These are phyloP conservation scores for Zostera marina DNA, from an alignment of 116 monocot genomes.

Conservation along the genomic window DNA sequence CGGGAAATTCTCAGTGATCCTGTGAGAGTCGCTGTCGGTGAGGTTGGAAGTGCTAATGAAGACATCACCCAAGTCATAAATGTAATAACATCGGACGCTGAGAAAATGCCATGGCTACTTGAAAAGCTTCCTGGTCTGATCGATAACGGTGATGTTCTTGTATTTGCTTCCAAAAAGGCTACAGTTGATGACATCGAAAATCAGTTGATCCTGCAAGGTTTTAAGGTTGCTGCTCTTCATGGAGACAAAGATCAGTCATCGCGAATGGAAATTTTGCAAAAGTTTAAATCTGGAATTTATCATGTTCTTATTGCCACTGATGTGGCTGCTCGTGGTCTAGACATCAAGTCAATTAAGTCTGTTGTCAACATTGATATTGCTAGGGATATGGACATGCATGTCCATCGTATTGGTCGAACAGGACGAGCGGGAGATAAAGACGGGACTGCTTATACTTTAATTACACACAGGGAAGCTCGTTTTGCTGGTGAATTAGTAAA, in stretches of 20 bases:
- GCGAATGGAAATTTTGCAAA: slow-evolving; percentile 82
- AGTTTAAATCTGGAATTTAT: slow-evolving; percentile 80
- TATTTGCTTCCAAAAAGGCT: slow-evolving; percentile 90
- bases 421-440: slow-evolving; percentile 99
- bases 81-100: slow-evolving; percentile 79
- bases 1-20: slow-evolving; percentile 90
- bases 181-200: slow-evolving; percentile 87
- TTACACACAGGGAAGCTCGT: slow-evolving; percentile 86
- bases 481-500: slow-evolving; percentile 97
- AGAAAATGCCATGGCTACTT: slow-evolving; percentile 94
- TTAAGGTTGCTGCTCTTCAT: slow-evolving; percentile 85
- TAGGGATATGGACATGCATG: slow-evolving; percentile 99
- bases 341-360: slow-evolving; percentile 96
- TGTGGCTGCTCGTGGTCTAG: slow-evolving; percentile 98
- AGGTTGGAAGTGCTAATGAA: slow-evolving; percentile 95
- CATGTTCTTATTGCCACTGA: slow-evolving; percentile 96
- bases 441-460: slow-evolving; percentile 84
- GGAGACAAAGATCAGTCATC: slow-evolving; percentile 99
- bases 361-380: slow-evolving; percentile 98
- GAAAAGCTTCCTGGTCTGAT: slow-evolving; percentile 73
- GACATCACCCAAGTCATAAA: slow-evolving; percentile 89
- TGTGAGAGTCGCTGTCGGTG: slow-evolving; percentile 85
- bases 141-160: slow-evolving; percentile 96
- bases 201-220: slow-evolving; percentile 50
- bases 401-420: slow-evolving; percentile 96